Evolutionary conservation across 2,329 filamentous ascomycete species (phyloP).

Genomic region (Pochonia chlamydosporia): DNA sequence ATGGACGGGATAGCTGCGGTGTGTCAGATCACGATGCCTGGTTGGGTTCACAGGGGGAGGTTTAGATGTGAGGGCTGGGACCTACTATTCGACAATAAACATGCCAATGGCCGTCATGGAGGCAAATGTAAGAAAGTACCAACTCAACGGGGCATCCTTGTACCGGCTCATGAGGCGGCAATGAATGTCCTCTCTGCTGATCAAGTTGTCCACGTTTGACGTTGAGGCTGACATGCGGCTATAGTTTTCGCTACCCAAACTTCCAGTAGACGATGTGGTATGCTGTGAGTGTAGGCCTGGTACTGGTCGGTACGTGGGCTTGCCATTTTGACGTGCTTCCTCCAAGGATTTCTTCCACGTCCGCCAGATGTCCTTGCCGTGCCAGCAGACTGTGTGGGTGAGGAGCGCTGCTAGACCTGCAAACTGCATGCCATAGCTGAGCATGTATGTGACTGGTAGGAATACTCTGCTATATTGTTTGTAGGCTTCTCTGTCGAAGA

Average conservation of each 20-base stretch:
- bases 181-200: slow-evolving; percentile 74
- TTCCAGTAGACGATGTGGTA: slow-evolving; percentile 12
- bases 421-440: slow-evolving; percentile 83
- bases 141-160: slow-evolving; percentile 71
- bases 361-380: slow-evolving; percentile 73
- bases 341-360: slow-evolving; percentile 67
- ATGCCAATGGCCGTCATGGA: slow-evolving; percentile 75
- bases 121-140: slow-evolving; percentile 73
- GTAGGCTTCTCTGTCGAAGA: slow-evolving; percentile 74
- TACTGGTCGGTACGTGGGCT: slow-evolving; percentile 48
- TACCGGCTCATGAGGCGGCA: slow-evolving; percentile 79
- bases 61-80: slow-evolving; percentile 11
- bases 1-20: slow-evolving; percentile 64
- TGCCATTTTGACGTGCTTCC: slow-evolving; percentile 50
- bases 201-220: slow-evolving; percentile 45
- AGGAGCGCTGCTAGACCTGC: slow-evolving; percentile 73
- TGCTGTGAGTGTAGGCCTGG: slow-evolving; percentile 16
- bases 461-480: slow-evolving; percentile 78
- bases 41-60: neutral
- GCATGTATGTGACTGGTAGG: slow-evolving; percentile 78
- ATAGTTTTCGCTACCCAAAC: slow-evolving; percentile 15
- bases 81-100: slow-evolving; percentile 78
- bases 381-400: slow-evolving; percentile 79
- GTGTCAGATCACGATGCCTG: neutral
- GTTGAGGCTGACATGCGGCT: slow-evolving; percentile 27